Percentiles rank a stretch among this genome's conserved stretches.
phyloP scores from a whole-genome alignment of 192 early-diverging fungal genomes.

The Nowakowskiella sp. region DNA sequence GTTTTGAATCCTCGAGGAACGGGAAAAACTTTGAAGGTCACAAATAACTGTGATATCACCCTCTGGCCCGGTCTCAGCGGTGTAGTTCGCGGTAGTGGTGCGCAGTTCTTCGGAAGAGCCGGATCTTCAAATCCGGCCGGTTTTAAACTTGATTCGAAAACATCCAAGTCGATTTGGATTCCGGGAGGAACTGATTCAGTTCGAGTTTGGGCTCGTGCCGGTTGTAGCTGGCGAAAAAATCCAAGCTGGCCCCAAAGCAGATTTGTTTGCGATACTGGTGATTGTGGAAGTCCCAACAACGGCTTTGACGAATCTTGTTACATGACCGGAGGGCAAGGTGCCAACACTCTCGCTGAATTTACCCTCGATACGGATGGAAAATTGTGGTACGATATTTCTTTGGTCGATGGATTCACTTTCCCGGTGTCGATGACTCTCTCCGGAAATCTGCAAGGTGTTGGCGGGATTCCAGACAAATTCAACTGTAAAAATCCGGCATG shows the following conservation, averaged over 20 bases:
- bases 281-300: slow-evolving; percentile 15
- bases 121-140: too few species aligned
- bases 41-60: too few species aligned
- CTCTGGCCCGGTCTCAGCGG: too few species aligned
- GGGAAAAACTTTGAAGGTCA: too few species aligned
- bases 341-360: slow-evolving; percentile 27
- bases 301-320: slow-evolving; percentile 20
- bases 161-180: too few species aligned
- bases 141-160: too few species aligned
- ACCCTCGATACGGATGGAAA: slow-evolving; percentile 23
- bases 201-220: slow-evolving; percentile 19
- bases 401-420: slow-evolving; percentile 24
- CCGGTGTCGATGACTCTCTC: slow-evolving; percentile 17
- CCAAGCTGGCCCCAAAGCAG: slow-evolving; percentile 1
- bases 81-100: too few species aligned
- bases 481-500: slow-evolving; percentile 23
- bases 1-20: too few species aligned
- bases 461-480: slow-evolving; percentile 11
- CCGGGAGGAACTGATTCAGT: too few species aligned
- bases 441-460: slow-evolving; percentile 8
- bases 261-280: slow-evolving; percentile 17
- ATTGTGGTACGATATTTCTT: slow-evolving; percentile 26
- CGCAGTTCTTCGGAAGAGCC: too few species aligned
- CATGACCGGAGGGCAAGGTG: slow-evolving; percentile 14
- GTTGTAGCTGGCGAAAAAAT: too few species aligned